Evolutionary conservation across 139 green algal species (phyloP).

Genomic region (Pleodorina starrii): DNA sequence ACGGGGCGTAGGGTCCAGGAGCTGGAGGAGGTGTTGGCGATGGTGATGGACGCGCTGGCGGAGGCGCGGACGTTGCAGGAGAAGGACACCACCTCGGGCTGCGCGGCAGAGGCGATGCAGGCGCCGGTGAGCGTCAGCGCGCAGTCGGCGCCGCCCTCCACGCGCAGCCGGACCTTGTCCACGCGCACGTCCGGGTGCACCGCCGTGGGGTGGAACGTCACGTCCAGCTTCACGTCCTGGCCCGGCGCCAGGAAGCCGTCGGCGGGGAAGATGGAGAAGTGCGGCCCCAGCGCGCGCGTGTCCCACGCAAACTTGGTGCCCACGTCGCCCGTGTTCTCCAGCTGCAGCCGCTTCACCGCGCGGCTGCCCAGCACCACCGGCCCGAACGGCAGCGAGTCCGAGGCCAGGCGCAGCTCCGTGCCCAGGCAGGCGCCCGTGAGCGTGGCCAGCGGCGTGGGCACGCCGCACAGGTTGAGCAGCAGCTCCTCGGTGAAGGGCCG

Average conservation of each 20-base stretch:
- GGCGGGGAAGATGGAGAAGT: conserved; percentile 80
- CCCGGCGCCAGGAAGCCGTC: conserved; percentile 77
- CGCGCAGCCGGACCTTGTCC: conserved; percentile 63
- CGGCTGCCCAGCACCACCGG: conserved; percentile 75
- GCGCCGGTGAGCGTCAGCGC: conserved; percentile 81
- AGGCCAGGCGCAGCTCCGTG: conserved; percentile 78
- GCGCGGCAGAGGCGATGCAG: conserved; percentile 65
- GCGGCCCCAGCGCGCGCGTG: conserved; percentile 48
- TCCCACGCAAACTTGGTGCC: conserved; percentile 81
- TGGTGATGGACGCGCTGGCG: conserved; percentile 64
- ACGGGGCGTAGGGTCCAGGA: conserved; percentile 79
- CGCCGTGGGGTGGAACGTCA: conserved; percentile 82
- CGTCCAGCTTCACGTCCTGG: conserved; percentile 86
- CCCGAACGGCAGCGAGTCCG: conserved; percentile 82
- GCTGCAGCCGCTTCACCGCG: conserved; percentile 73
- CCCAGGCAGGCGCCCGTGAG: conserved; percentile 80
- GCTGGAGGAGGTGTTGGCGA: conserved; percentile 70
- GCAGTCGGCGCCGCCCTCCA: conserved; percentile 56
- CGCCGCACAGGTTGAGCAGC: conserved; percentile 63
- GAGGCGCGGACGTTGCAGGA: conserved; percentile 68
- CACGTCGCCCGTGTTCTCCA: conserved; percentile 87
- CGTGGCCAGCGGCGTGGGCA: conserved; percentile 65
- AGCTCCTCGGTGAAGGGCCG: conserved; percentile 77
- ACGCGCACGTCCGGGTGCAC: conserved; percentile 75
- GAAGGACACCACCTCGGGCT: conserved; percentile 69